Base-by-base conservation (phyloP, 306 rosid genomes). In the Casuarina glauca region DNA sequence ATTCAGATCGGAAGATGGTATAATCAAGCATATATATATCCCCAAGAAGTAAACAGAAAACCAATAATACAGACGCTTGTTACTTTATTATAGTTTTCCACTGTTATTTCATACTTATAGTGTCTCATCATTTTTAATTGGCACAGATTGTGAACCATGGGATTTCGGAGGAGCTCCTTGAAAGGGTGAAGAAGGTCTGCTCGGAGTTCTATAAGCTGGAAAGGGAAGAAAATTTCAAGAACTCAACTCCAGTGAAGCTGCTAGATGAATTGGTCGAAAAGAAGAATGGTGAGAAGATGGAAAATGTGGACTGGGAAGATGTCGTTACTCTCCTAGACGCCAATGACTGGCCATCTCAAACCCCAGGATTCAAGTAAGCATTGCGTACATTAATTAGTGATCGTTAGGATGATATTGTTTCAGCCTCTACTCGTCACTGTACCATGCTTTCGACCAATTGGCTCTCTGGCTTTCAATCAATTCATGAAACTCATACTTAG, bases 141-240 rank as follows among this genome's bases (percentile, higher is more conserved):
- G 16, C 78, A n/a, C 86, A 94, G 98, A 83, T 95, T 88, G 89
- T 89, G 89, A 95, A 95, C 86, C 98, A 95, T 81, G 98, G 97
- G 68, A 88, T 92, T 74, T 74, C 98, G 9, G 93, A 90, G 71
- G 96, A 92, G 82, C 92, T 95, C 32, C 88, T 95, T 77, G 96
- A 86, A 84, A 90, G 95, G 90, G 98, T 92, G 89, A 92, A 91
- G 96, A 88, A 77, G 88, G 88, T 90, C 53, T 51, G 86, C 78
- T 77, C 87, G 4, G 90, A 89, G 82, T 91, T 82, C 82, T 93
- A 86, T 79, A 86, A 82, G 82, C 75, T 77, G 75, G 99, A 95
- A 86, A 92, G 97, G 82, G 97, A 93, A 79, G 96, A 88, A 26
- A 81, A 79, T 69, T 95, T 95, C 91, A 86, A 88, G 81, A 86